Conservation (phyloP, 306 rosid species). For the Trichosanthes truncata region DNA sequence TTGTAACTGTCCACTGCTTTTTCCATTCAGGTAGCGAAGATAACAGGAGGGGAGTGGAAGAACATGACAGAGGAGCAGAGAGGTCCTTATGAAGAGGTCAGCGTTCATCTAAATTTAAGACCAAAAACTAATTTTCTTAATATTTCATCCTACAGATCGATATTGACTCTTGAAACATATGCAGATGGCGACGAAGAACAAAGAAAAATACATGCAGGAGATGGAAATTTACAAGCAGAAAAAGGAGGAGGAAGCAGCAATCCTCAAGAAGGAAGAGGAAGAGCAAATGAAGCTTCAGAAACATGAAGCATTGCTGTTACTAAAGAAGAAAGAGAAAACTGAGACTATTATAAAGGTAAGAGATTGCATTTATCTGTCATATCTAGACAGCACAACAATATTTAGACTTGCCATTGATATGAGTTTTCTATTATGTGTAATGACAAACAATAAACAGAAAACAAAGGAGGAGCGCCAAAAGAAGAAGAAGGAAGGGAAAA, state of each 20-base stretch:
- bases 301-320: constrained; percentile 70
- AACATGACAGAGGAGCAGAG: constrained; percentile 53
- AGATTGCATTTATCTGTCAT: not conserved
- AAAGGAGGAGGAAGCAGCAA: constrained; percentile 63
- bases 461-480: constrained; percentile 48
- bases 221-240: constrained; percentile 69
- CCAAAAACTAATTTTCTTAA: not conserved
- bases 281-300: constrained; percentile 76
- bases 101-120: not conserved
- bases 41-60: constrained; percentile 85
- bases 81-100: constrained; percentile 77
- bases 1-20: not conserved
- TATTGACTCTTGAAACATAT: not conserved
- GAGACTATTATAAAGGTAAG: constrained; percentile 66
- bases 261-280: constrained; percentile 58
- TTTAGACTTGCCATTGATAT: not conserved
- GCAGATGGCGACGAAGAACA: constrained; percentile 73
- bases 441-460: constrained; percentile 27
- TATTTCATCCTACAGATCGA: not conserved
- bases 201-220: constrained; percentile 55
- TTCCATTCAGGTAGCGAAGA: constrained; percentile 44
- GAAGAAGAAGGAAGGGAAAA: constrained; percentile 66
- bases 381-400: not conserved
- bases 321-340: constrained; percentile 89
- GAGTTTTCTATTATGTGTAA: not conserved